Percentiles rank a stretch among this genome's conserved stretches.
phyloP scores from a whole-genome alignment of 371 early-diverging fungal species.

The Phascolomyces articulosus region DNA sequence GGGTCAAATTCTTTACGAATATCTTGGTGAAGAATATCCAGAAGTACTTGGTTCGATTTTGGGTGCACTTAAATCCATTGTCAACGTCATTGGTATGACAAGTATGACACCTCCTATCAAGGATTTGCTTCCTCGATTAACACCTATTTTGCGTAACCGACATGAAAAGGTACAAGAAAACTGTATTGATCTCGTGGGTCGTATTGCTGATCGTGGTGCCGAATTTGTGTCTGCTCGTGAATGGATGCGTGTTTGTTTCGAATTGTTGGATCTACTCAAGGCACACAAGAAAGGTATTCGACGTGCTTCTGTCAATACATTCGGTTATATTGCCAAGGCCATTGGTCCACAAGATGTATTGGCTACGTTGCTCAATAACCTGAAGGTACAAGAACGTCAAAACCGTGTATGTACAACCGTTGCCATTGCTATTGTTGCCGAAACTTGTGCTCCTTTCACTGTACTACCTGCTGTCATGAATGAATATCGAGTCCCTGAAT shows the following conservation, averaged over 20 bases:
- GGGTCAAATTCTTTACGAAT: slow-evolving; percentile 93
- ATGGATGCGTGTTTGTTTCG: slow-evolving; percentile 99
- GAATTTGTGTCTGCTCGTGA: slow-evolving; percentile 97
- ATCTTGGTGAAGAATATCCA: slow-evolving; percentile 98
- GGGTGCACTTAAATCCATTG: slow-evolving; percentile 89
- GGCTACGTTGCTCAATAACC: slow-evolving; percentile 94
- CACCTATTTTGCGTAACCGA: slow-evolving; percentile 96
- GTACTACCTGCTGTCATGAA: slow-evolving; percentile 98
- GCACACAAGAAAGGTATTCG: slow-evolving; percentile 96
- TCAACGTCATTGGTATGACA: slow-evolving; percentile 96
- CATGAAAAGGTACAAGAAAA: slow-evolving; percentile 98
- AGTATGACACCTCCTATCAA: slow-evolving; percentile 98
- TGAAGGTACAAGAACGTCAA: slow-evolving; percentile 98
- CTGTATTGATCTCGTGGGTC: slow-evolving; percentile 92
- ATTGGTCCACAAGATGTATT: slow-evolving; percentile 99
- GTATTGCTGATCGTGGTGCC: slow-evolving; percentile 98
- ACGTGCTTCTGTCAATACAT: slow-evolving; percentile 94
- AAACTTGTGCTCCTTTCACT: slow-evolving; percentile 95
- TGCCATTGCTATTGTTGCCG: slow-evolving; percentile 94
- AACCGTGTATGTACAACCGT: slow-evolving; percentile 98
- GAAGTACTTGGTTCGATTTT: slow-evolving; percentile 96
- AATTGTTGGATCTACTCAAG: slow-evolving; percentile 93
- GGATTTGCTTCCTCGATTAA: slow-evolving; percentile 93
- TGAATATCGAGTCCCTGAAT: slow-evolving; percentile 97
- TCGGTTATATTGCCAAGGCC: slow-evolving; percentile 99